These are phyloP conservation scores for Daldinia eschscholtzii DNA, from an alignment of 2,329 filamentous ascomycete species.

Conservation along the genomic window DNA sequence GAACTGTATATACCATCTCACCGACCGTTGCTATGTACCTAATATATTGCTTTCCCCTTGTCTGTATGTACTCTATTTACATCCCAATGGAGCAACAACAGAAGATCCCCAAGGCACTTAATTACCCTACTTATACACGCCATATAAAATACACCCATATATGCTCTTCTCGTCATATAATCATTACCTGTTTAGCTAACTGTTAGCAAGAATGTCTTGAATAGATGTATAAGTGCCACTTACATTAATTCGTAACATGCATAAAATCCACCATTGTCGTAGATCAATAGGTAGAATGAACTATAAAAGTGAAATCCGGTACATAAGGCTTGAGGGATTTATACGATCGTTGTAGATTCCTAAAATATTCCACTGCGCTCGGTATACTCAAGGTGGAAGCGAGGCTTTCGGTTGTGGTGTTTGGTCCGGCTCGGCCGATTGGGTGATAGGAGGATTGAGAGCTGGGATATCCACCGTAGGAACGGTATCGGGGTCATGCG, in stretches of 20 bases:
- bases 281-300: neutral
- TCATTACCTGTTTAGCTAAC: neutral
- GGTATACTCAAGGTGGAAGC: slow-evolving; percentile 8
- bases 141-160: neutral
- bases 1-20: neutral
- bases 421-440: neutral
- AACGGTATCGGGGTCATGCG: slow-evolving; percentile 40
- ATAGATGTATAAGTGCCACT: neutral
- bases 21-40: neutral
- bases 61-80: neutral
- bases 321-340: neutral
- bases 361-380: neutral
- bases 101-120: neutral
- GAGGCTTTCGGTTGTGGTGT: slow-evolving; percentile 3
- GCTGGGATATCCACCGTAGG: slow-evolving; percentile 7
- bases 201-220: neutral
- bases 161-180: neutral
- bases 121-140: neutral
- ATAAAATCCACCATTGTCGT: neutral
- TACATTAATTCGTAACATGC: neutral
- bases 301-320: neutral
- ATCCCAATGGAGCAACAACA: neutral
- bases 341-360: neutral
- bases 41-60: neutral
- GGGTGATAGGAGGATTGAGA: neutral